phyloP scores from a whole-genome alignment of 139 green algal genomes.

The Coccomyxa sp. region DNA sequence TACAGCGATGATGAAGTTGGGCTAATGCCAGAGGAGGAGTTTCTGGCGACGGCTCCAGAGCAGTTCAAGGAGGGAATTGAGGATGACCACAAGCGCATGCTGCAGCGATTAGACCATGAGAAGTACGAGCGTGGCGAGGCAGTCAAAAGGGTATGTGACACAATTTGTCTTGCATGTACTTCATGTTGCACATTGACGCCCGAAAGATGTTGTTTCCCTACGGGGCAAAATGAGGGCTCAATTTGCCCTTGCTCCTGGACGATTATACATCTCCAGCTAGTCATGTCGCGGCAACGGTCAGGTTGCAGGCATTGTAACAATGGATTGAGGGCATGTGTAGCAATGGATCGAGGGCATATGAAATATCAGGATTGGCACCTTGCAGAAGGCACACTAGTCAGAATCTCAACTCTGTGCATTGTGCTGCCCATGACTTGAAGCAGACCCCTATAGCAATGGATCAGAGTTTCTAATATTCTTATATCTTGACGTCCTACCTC shows the following conservation, averaged over 20 bases:
- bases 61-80: neutral
- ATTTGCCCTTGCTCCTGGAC: neutral
- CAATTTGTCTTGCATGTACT: neutral
- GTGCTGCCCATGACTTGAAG: too few species aligned
- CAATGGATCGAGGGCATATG: too few species aligned
- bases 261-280: neutral
- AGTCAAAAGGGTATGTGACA: neutral
- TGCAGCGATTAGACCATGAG: neutral
- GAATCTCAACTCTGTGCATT: too few species aligned
- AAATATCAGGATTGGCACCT: too few species aligned
- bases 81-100: neutral
- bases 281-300: neutral
- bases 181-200: neutral
- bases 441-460: too few species aligned
- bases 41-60: neutral
- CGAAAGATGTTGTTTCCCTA: too few species aligned
- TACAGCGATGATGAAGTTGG: slow-evolving; percentile 3
- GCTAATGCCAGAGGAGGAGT: neutral
- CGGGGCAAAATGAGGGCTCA: neutral
- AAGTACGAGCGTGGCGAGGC: neutral
- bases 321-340: too few species aligned
- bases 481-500: too few species aligned
- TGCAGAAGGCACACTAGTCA: too few species aligned
- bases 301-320: neutral
- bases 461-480: too few species aligned